Evolutionary conservation across 1,284 basidiomycete genomes (phyloP).

Genomic region (Malassezia vespertilionis): DNA sequence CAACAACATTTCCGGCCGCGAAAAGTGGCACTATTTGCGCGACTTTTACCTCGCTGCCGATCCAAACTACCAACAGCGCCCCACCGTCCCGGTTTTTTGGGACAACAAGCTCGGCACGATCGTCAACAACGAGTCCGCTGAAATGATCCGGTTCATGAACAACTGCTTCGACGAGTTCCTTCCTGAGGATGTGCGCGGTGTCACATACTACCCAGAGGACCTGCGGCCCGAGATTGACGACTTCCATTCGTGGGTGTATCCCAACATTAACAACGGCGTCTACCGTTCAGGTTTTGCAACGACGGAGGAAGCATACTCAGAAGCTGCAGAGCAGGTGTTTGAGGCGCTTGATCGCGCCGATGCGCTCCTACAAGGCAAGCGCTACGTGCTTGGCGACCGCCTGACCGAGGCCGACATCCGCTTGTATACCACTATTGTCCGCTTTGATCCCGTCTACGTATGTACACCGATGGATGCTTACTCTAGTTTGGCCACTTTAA

Average conservation of each 20-base stretch:
- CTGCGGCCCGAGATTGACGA: constrained; percentile 66
- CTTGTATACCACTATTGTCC: constrained; percentile 77
- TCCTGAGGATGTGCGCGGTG: constrained; percentile 22
- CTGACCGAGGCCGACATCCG: constrained; percentile 81
- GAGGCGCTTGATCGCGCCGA: constrained; percentile 70
- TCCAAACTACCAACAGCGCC: constrained; percentile 49
- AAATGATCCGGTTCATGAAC: constrained; percentile 78
- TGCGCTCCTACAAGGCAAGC: constrained; percentile 62
- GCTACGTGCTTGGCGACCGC: constrained; percentile 67
- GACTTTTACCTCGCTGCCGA: constrained; percentile 75
- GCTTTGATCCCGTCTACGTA: constrained; percentile 72
- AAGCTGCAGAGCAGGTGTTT: constrained; percentile 59
- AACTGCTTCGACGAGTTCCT: constrained; percentile 45
- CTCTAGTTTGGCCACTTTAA: constrained; percentile 56
- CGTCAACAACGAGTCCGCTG: constrained; percentile 60
- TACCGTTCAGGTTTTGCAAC: constrained; percentile 85
- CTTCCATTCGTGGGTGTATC: constrained; percentile 68
- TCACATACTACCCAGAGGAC: constrained; percentile 59
- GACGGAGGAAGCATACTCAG: constrained; percentile 68
- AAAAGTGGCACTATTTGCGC: constrained; percentile 58
- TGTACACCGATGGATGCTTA: constrained; percentile 24
- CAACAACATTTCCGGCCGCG: constrained; percentile 35
- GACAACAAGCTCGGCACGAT: constrained; percentile 80
- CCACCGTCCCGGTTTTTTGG: constrained; percentile 68
- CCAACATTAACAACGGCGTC: constrained; percentile 51